These are phyloP conservation scores for Aspergillus sp. DNA, from an alignment of 2,329 filamentous ascomycete species.

Conservation along the genomic window DNA sequence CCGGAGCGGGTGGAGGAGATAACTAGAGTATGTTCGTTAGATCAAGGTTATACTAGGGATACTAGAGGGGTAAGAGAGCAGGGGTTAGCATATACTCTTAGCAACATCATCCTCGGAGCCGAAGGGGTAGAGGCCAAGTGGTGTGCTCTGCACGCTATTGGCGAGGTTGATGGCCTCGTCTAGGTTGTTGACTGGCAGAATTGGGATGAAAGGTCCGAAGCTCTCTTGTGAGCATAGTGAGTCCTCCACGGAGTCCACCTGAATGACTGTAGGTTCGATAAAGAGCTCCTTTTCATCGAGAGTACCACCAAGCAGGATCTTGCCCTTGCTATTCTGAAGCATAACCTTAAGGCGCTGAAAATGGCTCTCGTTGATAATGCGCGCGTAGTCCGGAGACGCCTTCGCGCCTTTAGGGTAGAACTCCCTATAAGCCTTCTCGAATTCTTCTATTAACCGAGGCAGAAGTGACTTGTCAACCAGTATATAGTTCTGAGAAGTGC, in stretches of 20 bases:
- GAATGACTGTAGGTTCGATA: constrained; percentile 91
- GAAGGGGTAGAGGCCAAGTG: constrained; percentile 81
- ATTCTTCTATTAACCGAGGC: constrained; percentile 67
- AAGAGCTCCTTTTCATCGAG: constrained; percentile 77
- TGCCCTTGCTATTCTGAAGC: constrained; percentile 77
- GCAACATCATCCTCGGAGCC: constrained; percentile 75
- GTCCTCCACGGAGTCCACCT: constrained; percentile 72
- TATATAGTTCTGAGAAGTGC: constrained; percentile 89
- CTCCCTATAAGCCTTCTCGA: constrained; percentile 67
- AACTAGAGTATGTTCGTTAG: constrained; percentile 41
- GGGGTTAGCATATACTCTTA: constrained; percentile 53
- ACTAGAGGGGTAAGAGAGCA: not conserved
- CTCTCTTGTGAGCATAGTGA: constrained; percentile 77
- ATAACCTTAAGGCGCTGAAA: constrained; percentile 84
- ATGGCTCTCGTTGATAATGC: constrained; percentile 76
- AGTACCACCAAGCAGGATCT: constrained; percentile 81
- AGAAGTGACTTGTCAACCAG: constrained; percentile 75
- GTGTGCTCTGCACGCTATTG: constrained; percentile 77
- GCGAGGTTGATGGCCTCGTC: constrained; percentile 82
- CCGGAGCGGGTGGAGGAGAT: constrained; percentile 64
- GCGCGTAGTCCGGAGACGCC: constrained; percentile 72
- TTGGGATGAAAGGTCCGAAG: constrained; percentile 85
- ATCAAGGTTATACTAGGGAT: not conserved
- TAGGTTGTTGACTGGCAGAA: constrained; percentile 72
- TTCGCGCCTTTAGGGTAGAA: constrained; percentile 84